Base-by-base conservation (phyloP, 768 basidiomycete species). In the Boletus tylopilopsis region DNA sequence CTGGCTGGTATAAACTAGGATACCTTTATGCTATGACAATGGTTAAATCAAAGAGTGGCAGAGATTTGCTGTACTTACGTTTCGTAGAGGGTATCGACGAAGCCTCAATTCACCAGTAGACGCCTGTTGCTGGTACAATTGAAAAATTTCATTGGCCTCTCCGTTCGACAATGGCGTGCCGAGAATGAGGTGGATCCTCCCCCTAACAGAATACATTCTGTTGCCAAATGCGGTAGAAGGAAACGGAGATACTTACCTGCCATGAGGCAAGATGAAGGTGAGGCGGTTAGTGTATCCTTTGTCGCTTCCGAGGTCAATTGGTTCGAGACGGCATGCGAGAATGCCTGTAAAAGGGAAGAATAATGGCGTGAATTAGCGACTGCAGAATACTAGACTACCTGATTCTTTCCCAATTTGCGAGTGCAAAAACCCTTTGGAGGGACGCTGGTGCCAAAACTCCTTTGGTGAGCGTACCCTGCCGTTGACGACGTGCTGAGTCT, bases 31-130 rank as follows among this genome's bases (percentile, higher is more conserved):
- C 87, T 90, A 45, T n/a, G 46, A 19, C 13, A 42, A 47, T 44
- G 5, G 39, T 57, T 29, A 59, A 54, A 48, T 44, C 16, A 42
- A 32, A 32, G 29, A 49, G 24, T 51, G 29, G 48, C 42, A 33
- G 18, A 42, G 6, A 22, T 23, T 35, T 33, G 32, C 41, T 30
- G 47, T 42, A 22, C 56, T 68, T 57, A 90, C 89, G 51, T 70
- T 71, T 72, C 80, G 73, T 56, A 90, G 61, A 8, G 88, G 87
- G 77, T 83, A 89, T 50, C 89, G 74, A 44, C 84, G 76, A 64
- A 92, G 88, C 27, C 67, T 71, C 34, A 92, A 62, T 21, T 62
- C 64, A 12, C 84, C 84, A 2, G 70, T 58, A 11, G 67, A 63
- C 9, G 86, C 88, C 58, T 89, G 77, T 24, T 69, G 61, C 63